These are phyloP conservation scores for Haberlea rhodopensis DNA, from an alignment of 257 asterid genomes.

Conservation along the genomic window DNA sequence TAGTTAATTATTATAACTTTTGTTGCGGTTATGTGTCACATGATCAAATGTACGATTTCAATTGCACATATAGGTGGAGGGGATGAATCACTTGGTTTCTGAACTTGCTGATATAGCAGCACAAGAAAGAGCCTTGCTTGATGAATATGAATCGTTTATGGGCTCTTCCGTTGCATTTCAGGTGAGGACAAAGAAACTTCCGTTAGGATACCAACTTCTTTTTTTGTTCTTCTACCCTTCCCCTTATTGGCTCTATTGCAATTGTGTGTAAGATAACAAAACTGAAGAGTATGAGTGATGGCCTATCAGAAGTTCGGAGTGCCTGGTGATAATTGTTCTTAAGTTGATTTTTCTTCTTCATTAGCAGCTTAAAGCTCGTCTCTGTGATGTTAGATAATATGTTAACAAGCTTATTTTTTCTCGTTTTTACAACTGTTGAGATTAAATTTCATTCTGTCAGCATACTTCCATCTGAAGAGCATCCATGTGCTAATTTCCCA, in stretches of 20 bases:
- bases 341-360: not conserved
- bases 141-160: slow-evolving; percentile 48
- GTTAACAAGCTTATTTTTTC: not conserved
- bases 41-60: slow-evolving; percentile 8
- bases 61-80: slow-evolving; percentile 43
- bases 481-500: not conserved
- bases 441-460: not conserved
- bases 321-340: not conserved
- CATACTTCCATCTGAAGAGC: not conserved
- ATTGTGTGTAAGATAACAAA: not conserved
- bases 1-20: not conserved
- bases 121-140: slow-evolving; percentile 48
- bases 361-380: not conserved
- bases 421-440: not conserved
- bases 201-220: not conserved
- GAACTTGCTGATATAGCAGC: slow-evolving; percentile 52
- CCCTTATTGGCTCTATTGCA: not conserved
- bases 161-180: slow-evolving; percentile 46
- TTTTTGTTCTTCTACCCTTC: not conserved
- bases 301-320: not conserved
- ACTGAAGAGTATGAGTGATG: not conserved
- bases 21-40: not conserved
- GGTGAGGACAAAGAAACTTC: slow-evolving; percentile 32
- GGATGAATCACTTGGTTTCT: slow-evolving; percentile 41
- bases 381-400: not conserved